phyloP scores from a whole-genome alignment of 495 filamentous ascomycete species.

The Penicillium desertorum region DNA sequence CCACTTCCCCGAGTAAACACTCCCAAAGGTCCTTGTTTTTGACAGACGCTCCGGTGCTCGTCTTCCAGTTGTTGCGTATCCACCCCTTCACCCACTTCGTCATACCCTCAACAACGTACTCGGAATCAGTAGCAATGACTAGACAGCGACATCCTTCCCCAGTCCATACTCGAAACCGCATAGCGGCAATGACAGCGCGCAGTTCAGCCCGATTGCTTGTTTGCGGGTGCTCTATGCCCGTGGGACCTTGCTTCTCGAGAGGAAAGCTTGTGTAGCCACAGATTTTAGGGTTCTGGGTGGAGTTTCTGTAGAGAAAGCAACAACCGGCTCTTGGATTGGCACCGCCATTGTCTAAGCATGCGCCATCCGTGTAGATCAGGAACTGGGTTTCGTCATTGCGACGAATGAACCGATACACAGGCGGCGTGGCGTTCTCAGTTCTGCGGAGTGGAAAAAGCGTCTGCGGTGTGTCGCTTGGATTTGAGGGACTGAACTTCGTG shows the following conservation, averaged over 20 bases:
- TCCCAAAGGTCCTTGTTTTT: slow-evolving; percentile 37
- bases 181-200: slow-evolving; percentile 42
- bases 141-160: slow-evolving; percentile 21
- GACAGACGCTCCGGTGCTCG: not conserved
- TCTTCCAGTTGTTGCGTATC: slow-evolving; percentile 8
- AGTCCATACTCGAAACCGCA: slow-evolving; percentile 18
- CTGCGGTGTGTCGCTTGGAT: not conserved
- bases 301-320: not conserved
- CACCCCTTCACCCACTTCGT: slow-evolving; percentile 29
- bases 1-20: slow-evolving; percentile 18
- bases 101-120: slow-evolving; percentile 37
- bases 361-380: not conserved
- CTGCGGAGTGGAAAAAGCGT: not conserved
- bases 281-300: not conserved
- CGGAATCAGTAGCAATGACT: slow-evolving; percentile 41
- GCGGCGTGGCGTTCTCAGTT: not conserved
- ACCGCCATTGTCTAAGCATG: not conserved
- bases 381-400: not conserved
- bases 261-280: not conserved
- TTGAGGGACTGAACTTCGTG: not conserved
- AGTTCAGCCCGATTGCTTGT: slow-evolving; percentile 46
- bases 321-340: not conserved
- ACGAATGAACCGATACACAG: not conserved
- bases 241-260: not conserved
- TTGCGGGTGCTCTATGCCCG: not conserved